phyloP scores from a whole-genome alignment of 495 filamentous ascomycete species.

The Sordaria brevicollis region DNA sequence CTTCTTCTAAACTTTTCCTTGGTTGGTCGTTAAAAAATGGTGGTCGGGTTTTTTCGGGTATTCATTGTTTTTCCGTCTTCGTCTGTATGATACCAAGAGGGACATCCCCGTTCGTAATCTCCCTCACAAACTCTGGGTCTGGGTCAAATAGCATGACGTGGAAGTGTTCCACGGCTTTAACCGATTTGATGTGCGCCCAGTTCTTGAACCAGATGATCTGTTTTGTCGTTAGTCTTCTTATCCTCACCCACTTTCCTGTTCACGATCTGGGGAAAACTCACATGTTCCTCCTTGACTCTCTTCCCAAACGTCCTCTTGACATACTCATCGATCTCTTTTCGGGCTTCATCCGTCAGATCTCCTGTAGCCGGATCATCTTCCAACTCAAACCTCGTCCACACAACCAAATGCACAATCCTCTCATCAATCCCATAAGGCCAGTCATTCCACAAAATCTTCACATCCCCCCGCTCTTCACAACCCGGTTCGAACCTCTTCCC shows the following conservation, averaged over 20 bases:
- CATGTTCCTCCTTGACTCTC: slow-evolving; percentile 29
- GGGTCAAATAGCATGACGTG: slow-evolving; percentile 82
- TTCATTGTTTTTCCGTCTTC: neutral
- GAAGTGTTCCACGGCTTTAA: slow-evolving; percentile 88
- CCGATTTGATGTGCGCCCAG: slow-evolving; percentile 68
- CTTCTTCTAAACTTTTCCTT: neutral
- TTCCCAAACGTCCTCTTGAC: slow-evolving; percentile 52
- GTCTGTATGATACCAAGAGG: slow-evolving; percentile 34
- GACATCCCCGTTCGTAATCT: slow-evolving; percentile 67
- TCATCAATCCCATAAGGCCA: slow-evolving; percentile 80
- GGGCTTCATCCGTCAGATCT: slow-evolving; percentile 53
- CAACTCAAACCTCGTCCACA: slow-evolving; percentile 78
- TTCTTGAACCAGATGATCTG: slow-evolving; percentile 87
- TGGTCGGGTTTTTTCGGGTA: neutral
- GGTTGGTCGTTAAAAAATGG: neutral
- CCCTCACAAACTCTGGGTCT: slow-evolving; percentile 53
- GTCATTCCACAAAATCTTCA: slow-evolving; percentile 74
- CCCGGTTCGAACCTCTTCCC: slow-evolving; percentile 31
- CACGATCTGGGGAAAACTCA: slow-evolving; percentile 15
- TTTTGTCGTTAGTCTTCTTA: neutral
- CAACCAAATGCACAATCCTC: slow-evolving; percentile 68
- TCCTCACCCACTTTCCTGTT: neutral
- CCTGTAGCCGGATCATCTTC: slow-evolving; percentile 55
- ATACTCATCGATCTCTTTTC: slow-evolving; percentile 55
- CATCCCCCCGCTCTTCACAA: slow-evolving; percentile 44